Evolutionary conservation across 257 asterid genomes (phyloP).

Genomic region (Cruciata laevipes): DNA sequence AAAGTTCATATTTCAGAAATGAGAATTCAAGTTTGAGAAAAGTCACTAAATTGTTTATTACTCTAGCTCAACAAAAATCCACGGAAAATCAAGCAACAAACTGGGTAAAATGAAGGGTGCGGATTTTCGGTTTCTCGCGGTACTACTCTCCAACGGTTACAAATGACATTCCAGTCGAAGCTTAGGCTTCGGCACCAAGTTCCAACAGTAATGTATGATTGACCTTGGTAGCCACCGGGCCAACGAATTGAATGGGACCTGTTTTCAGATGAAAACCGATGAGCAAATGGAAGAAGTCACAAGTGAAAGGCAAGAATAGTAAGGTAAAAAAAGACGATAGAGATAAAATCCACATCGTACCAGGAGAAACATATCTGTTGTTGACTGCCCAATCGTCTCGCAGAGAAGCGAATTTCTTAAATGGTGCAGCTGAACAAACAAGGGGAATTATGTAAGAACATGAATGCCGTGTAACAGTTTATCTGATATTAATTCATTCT

Average conservation of each 20-base stretch:
- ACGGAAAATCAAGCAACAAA: not conserved
- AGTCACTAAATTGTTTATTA: not conserved
- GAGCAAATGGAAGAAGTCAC: not conserved
- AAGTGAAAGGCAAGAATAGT: not conserved
- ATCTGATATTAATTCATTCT: not conserved
- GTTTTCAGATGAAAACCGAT: slow-evolving; percentile 10
- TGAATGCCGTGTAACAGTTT: not conserved
- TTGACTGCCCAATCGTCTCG: slow-evolving; percentile 90
- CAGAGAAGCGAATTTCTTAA: slow-evolving; percentile 66
- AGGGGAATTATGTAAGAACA: not conserved
- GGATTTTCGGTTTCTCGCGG: not conserved
- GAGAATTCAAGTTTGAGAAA: not conserved
- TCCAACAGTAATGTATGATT: slow-evolving; percentile 87
- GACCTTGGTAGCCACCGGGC: slow-evolving; percentile 55
- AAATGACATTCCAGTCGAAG: not conserved
- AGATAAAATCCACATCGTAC: slow-evolving; percentile 29
- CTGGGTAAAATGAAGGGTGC: not conserved
- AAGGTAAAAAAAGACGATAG: not conserved
- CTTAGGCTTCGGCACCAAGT: slow-evolving; percentile 46
- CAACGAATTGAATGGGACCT: slow-evolving; percentile 93
- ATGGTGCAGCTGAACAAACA: slow-evolving; percentile 66
- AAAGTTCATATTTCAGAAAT: not conserved
- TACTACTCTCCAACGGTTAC: not conserved
- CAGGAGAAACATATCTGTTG: slow-evolving; percentile 77
- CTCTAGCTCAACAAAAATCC: not conserved